Percentiles rank a stretch among this genome's conserved stretches.
phyloP scores from a whole-genome alignment of 1,139 yeast genomes.

The Meyerozyma smithsonii region DNA sequence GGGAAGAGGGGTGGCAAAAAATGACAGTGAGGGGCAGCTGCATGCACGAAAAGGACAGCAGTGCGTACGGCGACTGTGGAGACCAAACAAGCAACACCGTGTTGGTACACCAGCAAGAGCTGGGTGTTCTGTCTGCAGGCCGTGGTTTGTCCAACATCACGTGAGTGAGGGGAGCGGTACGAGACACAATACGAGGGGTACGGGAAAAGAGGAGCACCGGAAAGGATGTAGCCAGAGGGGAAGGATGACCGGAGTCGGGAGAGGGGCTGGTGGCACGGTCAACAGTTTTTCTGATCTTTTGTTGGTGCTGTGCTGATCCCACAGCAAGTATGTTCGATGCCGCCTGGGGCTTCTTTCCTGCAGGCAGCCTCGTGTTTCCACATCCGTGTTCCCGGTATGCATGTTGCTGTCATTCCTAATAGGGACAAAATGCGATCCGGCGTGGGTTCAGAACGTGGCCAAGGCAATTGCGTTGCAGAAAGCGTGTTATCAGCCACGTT shows the following conservation, averaged over 20 bases:
- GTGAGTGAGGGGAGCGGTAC: conserved; percentile 1
- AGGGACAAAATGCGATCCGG: neutral
- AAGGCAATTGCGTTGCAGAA: too few relatives aligned
- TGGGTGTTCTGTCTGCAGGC: neutral
- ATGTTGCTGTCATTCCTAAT: neutral
- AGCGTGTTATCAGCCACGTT: too few relatives aligned
- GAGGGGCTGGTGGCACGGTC: neutral
- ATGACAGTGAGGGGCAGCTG: neutral
- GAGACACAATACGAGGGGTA: neutral
- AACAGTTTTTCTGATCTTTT: too few relatives aligned
- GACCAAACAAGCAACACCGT: too few relatives aligned
- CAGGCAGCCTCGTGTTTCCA: too few relatives aligned
- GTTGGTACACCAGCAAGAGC: too few relatives aligned
- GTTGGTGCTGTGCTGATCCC: too few relatives aligned
- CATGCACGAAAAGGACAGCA: neutral
- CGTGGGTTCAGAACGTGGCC: neutral
- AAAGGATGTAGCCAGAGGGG: neutral
- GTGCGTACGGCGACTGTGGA: neutral
- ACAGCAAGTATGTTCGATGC: too few relatives aligned
- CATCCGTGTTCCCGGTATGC: neutral
- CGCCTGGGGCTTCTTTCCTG: too few relatives aligned
- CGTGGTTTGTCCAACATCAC: neutral
- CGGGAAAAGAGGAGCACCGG: too few relatives aligned
- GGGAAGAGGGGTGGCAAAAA: neutral
- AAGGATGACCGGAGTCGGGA: neutral